Conservation (phyloP, 352 stramenopile species). For the Phytophthora podocarpi region DNA sequence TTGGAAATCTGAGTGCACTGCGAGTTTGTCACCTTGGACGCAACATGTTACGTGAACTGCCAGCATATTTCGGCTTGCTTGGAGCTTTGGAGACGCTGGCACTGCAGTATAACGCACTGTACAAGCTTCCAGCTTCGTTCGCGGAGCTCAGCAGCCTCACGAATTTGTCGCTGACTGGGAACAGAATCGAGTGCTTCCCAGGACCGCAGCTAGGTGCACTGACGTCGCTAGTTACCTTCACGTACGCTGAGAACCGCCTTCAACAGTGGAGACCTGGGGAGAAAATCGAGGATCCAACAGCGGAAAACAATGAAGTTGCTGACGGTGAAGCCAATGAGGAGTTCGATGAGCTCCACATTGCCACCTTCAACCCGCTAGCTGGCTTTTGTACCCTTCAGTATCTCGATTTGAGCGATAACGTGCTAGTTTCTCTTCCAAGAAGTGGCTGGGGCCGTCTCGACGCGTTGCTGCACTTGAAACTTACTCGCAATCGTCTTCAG, state of each 20-base stretch:
- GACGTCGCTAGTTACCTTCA: constrained; percentile 30
- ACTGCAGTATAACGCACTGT: constrained; percentile 46
- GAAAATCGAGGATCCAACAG: constrained; percentile 4
- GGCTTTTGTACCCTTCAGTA: constrained; percentile 32
- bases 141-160: constrained; percentile 38
- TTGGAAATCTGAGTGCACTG: constrained; percentile 50
- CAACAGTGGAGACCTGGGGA: constrained; percentile 35
- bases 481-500: constrained; percentile 50
- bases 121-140: constrained; percentile 48
- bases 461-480: constrained; percentile 45
- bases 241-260: constrained; percentile 55
- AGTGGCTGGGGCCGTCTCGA: constrained; percentile 35
- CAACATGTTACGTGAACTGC: constrained; percentile 49
- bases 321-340: neutral
- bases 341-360: neutral
- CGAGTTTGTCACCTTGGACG: constrained; percentile 44
- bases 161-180: constrained; percentile 48
- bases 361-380: constrained; percentile 29
- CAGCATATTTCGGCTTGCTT: constrained; percentile 43
- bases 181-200: constrained; percentile 55
- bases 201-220: constrained; percentile 22
- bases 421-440: constrained; percentile 31
- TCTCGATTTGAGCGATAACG: constrained; percentile 58
- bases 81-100: constrained; percentile 33
- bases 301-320: constrained; percentile 6